Base-by-base conservation (phyloP, 2,329 filamentous ascomycete genomes). In the Claviceps spartinae region DNA sequence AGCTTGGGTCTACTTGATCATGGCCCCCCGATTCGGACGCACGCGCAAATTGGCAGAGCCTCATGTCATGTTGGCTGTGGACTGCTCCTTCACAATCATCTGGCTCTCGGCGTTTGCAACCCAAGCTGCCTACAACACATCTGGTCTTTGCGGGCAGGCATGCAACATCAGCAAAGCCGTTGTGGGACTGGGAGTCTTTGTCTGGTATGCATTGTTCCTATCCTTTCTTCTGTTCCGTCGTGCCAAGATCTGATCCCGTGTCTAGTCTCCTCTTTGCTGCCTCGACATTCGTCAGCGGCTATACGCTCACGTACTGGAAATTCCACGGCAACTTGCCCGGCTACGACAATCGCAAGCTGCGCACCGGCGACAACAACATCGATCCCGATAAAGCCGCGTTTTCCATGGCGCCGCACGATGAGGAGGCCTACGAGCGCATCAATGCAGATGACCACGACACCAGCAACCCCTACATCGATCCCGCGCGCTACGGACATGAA, bases 341-440 rank as follows among this genome's bases (percentile, higher is more conserved):
- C 53, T 82, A 82, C 63, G 78, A 80, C 60, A 71, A 70, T 57
- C 69, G 63, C 60, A 64, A 69, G 60, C 59, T 72, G 50, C 66
- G 71, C 49, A 63, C 63, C 54, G 62, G 62, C 54, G 66, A 64
- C 57, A 66, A 71, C 58, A 77, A 78, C 67, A 83, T 83, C 58
- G 81, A 84, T 62, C 81, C 81, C 0, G 81, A 85, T 65, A 83
- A 83, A 70, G 80, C 81, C 30, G 81, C 81, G 54, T 85, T 85
- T 67, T 82, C 79, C 52, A 82, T 81, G 65, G 78, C 78, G 14
- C 78, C 79, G n/a, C 77, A 81, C 61, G 79, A 81, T 59, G 81
- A 84, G 57, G 81, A 83, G 61, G 75, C 77, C 44, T 84, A 84
- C 60, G 77, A 80, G 49, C 78, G 77, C 14, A 74, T 83, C 55